Base-by-base conservation (phyloP, 768 basidiomycete species). In the Lactarius evosmus region DNA sequence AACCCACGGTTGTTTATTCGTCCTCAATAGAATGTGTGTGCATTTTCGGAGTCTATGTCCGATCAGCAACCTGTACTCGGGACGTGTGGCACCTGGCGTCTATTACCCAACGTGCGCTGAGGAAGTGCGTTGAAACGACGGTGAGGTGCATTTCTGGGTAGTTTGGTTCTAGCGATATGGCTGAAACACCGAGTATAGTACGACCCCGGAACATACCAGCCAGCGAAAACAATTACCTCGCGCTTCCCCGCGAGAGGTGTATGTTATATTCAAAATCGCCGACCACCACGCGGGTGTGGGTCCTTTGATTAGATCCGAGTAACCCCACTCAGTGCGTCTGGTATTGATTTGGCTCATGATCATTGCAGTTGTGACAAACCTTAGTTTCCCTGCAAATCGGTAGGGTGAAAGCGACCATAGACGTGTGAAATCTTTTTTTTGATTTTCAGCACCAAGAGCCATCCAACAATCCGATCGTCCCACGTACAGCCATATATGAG, bases 361-460 rank as follows among this genome's bases (percentile, higher is more conserved):
- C 38, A 52, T 44, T 46, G 22, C 46, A 49, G 30, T 36, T 17
- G 27, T 41, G 25, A 36, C 40, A 52, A 58, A 63, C 46, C 61
- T 62, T 63, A 54, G 52, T 25, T 54, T 59, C 32, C 36, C 25
- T 33, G 9, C 30, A 36, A n/a, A 38, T 55, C 17, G 29, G 51
- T 27, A 14, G 11, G 46, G 22, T 46, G 19, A 9, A 25, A 25
- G 22, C 1, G 46, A 41, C 17, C n/a, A 41, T 41, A 19, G 41
- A 22, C 41, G 41, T 9, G 41, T 17, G 38, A 38, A n/a, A n/a
- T 29, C 14, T 14, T 27, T 22, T 49, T 9, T 7, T 32, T 50
- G 32, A 33, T 27, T 7, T 36, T 50, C 27, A 25, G 36, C 40
- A 30, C 29, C 36, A 32, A 38, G 36, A 19, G 38, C 29, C 27